These are phyloP conservation scores for Pyronema omphalodes DNA, from an alignment of 495 filamentous ascomycete species.

Conservation along the genomic window DNA sequence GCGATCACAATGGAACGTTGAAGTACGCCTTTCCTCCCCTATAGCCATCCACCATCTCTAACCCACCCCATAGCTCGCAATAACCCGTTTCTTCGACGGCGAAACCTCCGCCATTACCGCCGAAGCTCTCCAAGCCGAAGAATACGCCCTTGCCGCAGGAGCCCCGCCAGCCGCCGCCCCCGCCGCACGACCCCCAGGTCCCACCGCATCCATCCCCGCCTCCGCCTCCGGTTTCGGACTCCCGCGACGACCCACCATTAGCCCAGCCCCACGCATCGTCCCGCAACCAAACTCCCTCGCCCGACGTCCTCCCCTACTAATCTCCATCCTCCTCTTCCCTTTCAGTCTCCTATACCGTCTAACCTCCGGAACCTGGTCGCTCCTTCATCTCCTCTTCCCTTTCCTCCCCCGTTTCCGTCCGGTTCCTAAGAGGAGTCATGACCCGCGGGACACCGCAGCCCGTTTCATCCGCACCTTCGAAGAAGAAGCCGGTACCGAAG, in stretches of 20 bases:
- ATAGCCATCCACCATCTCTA: slow-evolving; percentile 3
- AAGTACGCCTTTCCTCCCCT: slow-evolving; percentile 36
- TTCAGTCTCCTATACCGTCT: slow-evolving; percentile 59
- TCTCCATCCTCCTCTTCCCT: slow-evolving; percentile 62
- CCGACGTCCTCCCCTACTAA: slow-evolving; percentile 50
- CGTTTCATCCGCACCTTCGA: slow-evolving; percentile 83
- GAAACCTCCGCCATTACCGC: slow-evolving; percentile 69
- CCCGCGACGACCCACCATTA: slow-evolving; percentile 23
- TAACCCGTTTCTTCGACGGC: slow-evolving; percentile 94
- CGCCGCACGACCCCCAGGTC: slow-evolving; percentile 24
- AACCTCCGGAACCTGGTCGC: slow-evolving; percentile 39
- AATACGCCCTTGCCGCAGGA: slow-evolving; percentile 35
- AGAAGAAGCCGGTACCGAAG: slow-evolving; percentile 60
- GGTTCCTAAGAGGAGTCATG: slow-evolving; percentile 44
- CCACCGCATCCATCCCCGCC: slow-evolving; percentile 22
- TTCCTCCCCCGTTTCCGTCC: slow-evolving; percentile 62
- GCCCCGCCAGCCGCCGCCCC: slow-evolving; percentile 24
- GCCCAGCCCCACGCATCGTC: slow-evolving; percentile 62
- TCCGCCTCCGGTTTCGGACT: background rate
- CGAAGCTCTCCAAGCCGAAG: slow-evolving; percentile 48
- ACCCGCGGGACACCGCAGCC: slow-evolving; percentile 70
- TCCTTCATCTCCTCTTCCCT: slow-evolving; percentile 57
- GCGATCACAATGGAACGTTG: slow-evolving; percentile 87
- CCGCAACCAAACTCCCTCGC: slow-evolving; percentile 49
- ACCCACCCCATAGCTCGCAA: slow-evolving; percentile 50